Evolutionary conservation across 768 basidiomycete species (phyloP).

Genomic region (Auriculariales sp.): DNA sequence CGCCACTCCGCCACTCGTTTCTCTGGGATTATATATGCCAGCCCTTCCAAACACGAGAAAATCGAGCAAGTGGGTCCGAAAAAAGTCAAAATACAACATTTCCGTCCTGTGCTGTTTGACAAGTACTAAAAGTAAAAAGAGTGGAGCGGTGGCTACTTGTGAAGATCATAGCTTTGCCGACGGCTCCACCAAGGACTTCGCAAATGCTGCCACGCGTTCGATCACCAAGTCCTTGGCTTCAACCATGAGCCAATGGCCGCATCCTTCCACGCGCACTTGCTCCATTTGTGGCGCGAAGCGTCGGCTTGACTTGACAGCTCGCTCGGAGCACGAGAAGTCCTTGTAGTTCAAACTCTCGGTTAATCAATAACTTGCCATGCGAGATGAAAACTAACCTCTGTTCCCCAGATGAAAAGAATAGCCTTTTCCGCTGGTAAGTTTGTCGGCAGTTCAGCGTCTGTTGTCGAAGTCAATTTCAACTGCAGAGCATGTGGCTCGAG

Average conservation of each 20-base stretch:
- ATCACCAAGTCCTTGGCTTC: slow-evolving; percentile 45
- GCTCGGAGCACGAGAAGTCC: slow-evolving; percentile 31
- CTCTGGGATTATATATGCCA: no score
- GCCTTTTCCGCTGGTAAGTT: slow-evolving; percentile 34
- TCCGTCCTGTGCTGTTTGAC: no score
- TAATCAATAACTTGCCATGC: no score
- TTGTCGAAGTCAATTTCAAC: background rate
- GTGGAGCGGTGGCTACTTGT: no score
- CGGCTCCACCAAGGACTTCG: background rate
- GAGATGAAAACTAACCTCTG: no score
- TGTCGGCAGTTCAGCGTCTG: slow-evolving; percentile 18
- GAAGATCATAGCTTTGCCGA: background rate
- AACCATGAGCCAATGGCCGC: slow-evolving; percentile 58
- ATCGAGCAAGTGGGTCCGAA: no score
- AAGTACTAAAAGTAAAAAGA: no score
- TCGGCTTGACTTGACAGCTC: slow-evolving; percentile 24
- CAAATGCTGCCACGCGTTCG: slow-evolving; percentile 25
- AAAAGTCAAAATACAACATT: no score
- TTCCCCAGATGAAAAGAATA: slow-evolving; percentile 48
- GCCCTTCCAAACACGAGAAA: no score
- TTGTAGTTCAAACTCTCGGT: no score
- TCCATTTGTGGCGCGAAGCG: slow-evolving; percentile 36
- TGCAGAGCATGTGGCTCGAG: background rate
- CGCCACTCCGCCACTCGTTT: no score
- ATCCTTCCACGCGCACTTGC: slow-evolving; percentile 35